Base-by-base conservation (phyloP, 2,329 filamentous ascomycete genomes). In the Diaporthe capsici region DNA sequence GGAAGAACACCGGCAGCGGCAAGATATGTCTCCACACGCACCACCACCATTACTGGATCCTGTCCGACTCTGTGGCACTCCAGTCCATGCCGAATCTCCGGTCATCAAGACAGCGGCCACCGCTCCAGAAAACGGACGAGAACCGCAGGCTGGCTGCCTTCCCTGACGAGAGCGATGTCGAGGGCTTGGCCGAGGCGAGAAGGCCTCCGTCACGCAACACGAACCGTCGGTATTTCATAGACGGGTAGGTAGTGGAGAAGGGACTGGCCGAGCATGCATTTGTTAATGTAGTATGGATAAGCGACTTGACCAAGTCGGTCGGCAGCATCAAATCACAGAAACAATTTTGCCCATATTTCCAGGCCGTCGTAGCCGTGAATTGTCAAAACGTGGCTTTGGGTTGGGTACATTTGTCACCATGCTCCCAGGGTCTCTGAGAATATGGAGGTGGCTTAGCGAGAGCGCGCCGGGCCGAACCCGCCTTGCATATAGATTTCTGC, bases 1-100 rank as follows among this genome's bases (percentile, higher is more conserved):
- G 42, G 53, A 47, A 71, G 20, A 47, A 31, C 0, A 6, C 12
- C 7, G 68, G 70, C 15, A 47, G 63, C 13, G 72, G 58, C 25
- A 74, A 75, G 44, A 44, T 88, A 78, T 90, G 90, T 79, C 78
- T 90, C 75, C 90, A 92, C 81, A 90, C 87, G 78, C 90, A 92
- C 79, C 89, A 92, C 79, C 90, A 92, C 81, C 90, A 92, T 83
- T 92, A 91, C 84, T 91, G 90, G 90, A 77, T 77, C 34, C 70
- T 71, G 13, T 74, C 76, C 17, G 72, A 70, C 37, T 57, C 75
- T 4, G 31, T 53, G 39, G 47, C 51, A 44, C 73, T 76, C 49
- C 42, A 72, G 67, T 49, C 74, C 17, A 44, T 51, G 39, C 34
- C 70, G 31, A 57, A 57, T 20, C 73, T 73, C 34, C 55, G 76